Percentiles rank a stretch among this genome's conserved stretches.
These are phyloP conservation scores for Candida michaelii DNA, from an alignment of 805 yeast species.

Conservation along the genomic window DNA sequence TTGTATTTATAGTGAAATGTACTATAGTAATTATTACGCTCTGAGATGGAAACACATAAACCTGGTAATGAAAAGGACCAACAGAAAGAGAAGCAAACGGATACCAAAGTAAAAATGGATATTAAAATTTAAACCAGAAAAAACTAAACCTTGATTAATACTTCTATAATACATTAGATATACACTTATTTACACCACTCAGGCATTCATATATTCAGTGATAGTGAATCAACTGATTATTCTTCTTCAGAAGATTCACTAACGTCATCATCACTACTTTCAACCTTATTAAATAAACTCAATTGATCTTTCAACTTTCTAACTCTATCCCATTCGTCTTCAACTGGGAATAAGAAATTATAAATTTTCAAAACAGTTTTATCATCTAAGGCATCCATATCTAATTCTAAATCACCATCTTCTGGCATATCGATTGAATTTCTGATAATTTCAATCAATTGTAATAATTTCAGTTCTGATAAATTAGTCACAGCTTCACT, in stretches of 20 bases:
- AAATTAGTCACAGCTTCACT: slow-evolving; percentile 78
- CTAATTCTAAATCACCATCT: slow-evolving; percentile 91
- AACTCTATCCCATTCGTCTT: slow-evolving; percentile 48
- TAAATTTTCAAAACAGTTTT: slow-evolving; percentile 79
- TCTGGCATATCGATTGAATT: slow-evolving; percentile 59
- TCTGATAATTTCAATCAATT: slow-evolving; percentile 81
- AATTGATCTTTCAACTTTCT: slow-evolving; percentile 61
- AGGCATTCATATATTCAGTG: slow-evolving; percentile 5
- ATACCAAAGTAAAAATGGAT: no score
- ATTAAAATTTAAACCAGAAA: no score
- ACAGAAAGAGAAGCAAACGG: no score
- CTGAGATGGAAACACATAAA: no score
- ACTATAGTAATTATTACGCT: no score
- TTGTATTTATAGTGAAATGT: no score
- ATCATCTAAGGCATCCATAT: slow-evolving; percentile 89
- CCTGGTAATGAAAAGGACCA: no score
- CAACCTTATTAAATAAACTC: slow-evolving; percentile 40
- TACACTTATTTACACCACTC: slow-evolving; percentile 3
- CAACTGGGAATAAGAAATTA: slow-evolving; percentile 62
- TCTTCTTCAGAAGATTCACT: slow-evolving; percentile 75
- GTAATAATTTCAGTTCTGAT: slow-evolving; percentile 77
- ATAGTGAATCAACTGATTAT: slow-evolving; percentile 26
- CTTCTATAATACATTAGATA: slow-evolving; percentile 12
- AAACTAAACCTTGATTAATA: no score
- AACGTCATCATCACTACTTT: slow-evolving; percentile 40